Evolutionary conservation across 345 rosid species (phyloP), one percentile per base, ranked within the genome.

Genomic region (Hibiscus mutabilis): DNA sequence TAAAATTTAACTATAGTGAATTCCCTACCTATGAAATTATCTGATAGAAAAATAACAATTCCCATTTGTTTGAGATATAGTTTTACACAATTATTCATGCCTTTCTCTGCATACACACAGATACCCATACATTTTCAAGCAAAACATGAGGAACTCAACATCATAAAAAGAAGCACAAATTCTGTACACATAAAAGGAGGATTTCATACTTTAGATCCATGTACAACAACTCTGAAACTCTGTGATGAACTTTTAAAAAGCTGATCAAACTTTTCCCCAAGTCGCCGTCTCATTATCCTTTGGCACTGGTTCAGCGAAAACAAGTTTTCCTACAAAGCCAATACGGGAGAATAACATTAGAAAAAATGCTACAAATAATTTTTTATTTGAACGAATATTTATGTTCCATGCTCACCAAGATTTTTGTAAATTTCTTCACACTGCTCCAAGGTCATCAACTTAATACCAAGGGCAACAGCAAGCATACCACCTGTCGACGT

Each of bases 401-500:
- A 31, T 7, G 11, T 68, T 40, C 49, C 2, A 72, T 52, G 74
- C 84, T 51, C 78, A 92, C 99, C 99, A 70, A 96, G 96, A 78
- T 89, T 89, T 80, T 91, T 96, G 91, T 96, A 96, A 79, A 92
- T 89, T 78, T 96, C 99, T 84, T 96, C 98, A 27, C 96, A 96
- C 44, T 92, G 82, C 25, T 77, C 89, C 81, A 89, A 80, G 62
- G 89, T 84, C 99, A 92, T 96, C 74, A 85, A 86, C 88, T 92
- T 92, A 72, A 96, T 87, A 77, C 91, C 95, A 74, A 96, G 97
- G 69, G 98, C 98, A 84, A 91, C 81, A 67, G 99, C 99, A 29
- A 92, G 87, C 97, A 96, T 96, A 74, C 99, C 99, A 65, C 99
- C 97, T 1, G 98, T 96, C 76, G 99, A 96, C 75, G 99, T 92